Percentiles rank a stretch among this genome's conserved stretches.
Conservation (phyloP, 2,329 filamentous ascomycete species). For the Cadophora gregata region DNA sequence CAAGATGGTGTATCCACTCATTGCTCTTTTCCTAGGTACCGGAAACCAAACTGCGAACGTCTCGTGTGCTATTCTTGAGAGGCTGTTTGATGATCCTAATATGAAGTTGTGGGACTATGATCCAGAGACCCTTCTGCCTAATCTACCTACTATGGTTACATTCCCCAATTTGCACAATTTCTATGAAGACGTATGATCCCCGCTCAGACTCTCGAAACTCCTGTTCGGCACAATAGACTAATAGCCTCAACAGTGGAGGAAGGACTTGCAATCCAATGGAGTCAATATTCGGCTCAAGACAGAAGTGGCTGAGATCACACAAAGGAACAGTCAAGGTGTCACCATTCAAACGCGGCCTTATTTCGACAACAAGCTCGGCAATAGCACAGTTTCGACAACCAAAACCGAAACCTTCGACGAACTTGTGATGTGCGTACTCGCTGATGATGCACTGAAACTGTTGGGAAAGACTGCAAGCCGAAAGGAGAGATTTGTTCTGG, state of each 20-base stretch:
- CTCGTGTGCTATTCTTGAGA: slow-evolving; percentile 69
- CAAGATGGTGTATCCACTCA: slow-evolving; percentile 72
- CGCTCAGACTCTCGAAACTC: background rate
- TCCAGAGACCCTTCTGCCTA: slow-evolving; percentile 58
- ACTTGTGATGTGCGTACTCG: slow-evolving; percentile 68
- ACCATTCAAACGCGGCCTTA: slow-evolving; percentile 54
- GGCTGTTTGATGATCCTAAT: slow-evolving; percentile 62
- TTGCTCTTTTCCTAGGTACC: slow-evolving; percentile 76
- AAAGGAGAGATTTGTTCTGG: slow-evolving; percentile 70
- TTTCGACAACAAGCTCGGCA: slow-evolving; percentile 53
- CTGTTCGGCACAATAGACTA: background rate
- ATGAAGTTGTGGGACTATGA: slow-evolving; percentile 67
- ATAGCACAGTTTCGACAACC: slow-evolving; percentile 49
- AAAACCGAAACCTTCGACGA: slow-evolving; percentile 66
- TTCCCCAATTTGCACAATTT: slow-evolving; percentile 68
- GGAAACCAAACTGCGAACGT: slow-evolving; percentile 76
- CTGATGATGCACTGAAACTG: slow-evolving; percentile 68
- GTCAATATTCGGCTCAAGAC: slow-evolving; percentile 62
- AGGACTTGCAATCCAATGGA: slow-evolving; percentile 58
- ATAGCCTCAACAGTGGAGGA: slow-evolving; percentile 52
- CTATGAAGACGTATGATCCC: slow-evolving; percentile 51
- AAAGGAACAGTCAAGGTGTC: slow-evolving; percentile 58
- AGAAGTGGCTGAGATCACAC: slow-evolving; percentile 58
- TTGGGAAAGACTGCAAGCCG: slow-evolving; percentile 62
- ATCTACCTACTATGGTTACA: slow-evolving; percentile 69